A percentile compares a stretch with the other conserved stretches of the same genome.
Evolutionary conservation across 805 yeast genomes (phyloP).

Genomic region (Kuraishia floccosa): DNA sequence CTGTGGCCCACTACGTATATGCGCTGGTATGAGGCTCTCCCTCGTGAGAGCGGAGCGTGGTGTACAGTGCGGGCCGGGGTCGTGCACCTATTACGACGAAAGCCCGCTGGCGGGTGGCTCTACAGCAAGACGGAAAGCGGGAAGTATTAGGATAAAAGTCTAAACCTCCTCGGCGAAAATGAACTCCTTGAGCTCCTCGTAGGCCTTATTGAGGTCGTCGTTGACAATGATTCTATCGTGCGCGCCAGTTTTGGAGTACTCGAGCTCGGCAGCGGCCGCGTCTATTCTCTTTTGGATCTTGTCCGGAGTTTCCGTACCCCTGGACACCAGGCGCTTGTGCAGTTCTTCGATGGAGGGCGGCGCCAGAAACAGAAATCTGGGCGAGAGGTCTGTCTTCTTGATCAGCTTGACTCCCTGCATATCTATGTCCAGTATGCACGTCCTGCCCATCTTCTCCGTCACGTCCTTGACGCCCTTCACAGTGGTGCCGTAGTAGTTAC

Average conservation of each 20-base stretch:
- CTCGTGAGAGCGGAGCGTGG: no score
- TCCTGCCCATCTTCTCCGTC: conserved; percentile 44
- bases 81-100: no score
- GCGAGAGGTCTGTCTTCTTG: conserved; percentile 70
- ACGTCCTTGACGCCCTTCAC: conserved; percentile 77
- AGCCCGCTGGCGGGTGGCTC: no score
- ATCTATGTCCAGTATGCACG: conserved; percentile 92
- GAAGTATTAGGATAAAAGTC: background rate
- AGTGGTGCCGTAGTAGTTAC: conserved; percentile 95
- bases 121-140: no score
- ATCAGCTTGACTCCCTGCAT: conserved; percentile 98
- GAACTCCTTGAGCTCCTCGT: conserved; percentile 67
- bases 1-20: no score
- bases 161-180: conserved; percentile 38
- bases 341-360: conserved; percentile 87
- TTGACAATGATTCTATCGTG: conserved; percentile 86
- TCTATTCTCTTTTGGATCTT: conserved; percentile 71
- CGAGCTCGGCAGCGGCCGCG: conserved; percentile 86
- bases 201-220: conserved; percentile 86
- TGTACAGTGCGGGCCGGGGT: no score
- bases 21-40: no score
- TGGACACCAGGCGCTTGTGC: conserved; percentile 61
- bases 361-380: conserved; percentile 76
- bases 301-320: conserved; percentile 94
- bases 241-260: conserved; percentile 81